Base-by-base conservation (phyloP, 257 asterid species). In the Nicotiana obtusifolia region DNA sequence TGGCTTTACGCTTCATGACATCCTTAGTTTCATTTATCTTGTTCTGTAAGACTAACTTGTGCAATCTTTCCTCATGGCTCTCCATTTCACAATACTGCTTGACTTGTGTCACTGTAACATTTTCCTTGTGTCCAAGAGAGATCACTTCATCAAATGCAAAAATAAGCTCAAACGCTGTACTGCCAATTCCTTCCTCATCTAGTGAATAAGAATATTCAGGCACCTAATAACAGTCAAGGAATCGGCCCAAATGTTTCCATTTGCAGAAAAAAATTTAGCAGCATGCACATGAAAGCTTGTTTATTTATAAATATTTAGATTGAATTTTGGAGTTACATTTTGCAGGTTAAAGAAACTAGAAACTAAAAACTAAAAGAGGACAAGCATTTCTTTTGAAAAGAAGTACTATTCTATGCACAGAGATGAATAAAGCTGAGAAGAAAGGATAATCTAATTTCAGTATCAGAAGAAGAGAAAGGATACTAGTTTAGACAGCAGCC, bases 21-120 rank as follows among this genome's bases (percentile, higher is more conserved):
- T 91, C 93, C 90, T 95, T 91, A 69, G 97, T 91, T 60, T 93
- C 99, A 64, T 92, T 89, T 84, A 95, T 93, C 91, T 95, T 93
- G 90, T 92, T 95, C 88, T 93, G 97, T 81, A 89, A 31, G 78
- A 90, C 93, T 90, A 93, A 82, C 90, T 91, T 95, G 88, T 95
- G 99, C 92, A 92, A 85, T 80, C 90, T 89, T 82, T 95, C 99
- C 85, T 95, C 99, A 1, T 93, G 97, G 83, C 99, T 93, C 87
- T 95, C 99, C 99, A 95, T 95, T 86, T 93, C 99, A 84, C 98
- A 91, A 81, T 93, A 95, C 90, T 92, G 99, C 84, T 95, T 95
- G 86, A 95, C 99, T 88, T 93, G 99, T 78, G 97, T 87, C 77
- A 89, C 97, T n/a, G 97, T 92, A 82, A 95, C 94, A 89, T 89